Evolutionary conservation across 2,329 filamentous ascomycete species (phyloP), one percentile per base, ranked within the genome.

Genomic region (Monilinia fructigena): DNA sequence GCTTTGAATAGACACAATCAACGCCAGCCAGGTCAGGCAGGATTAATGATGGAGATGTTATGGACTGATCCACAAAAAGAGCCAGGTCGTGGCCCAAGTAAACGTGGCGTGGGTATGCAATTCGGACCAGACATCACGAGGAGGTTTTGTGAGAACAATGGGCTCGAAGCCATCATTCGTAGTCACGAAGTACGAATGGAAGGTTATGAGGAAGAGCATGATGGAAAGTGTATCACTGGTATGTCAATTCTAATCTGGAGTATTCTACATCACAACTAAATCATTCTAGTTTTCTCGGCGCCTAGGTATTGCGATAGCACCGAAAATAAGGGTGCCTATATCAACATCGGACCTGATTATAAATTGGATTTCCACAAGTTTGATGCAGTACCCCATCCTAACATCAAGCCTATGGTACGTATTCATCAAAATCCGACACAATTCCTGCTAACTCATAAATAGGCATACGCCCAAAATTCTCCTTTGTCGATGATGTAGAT

Each of bases 1-100:
- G 96, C 96, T 80, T 82, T 98, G 67, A 89, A 98, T 79, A 85
- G 94, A 71, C 93, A 97, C 80, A 88, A 86, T 77, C 95, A 98
- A 79, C 86, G 92, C 69, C 94, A 98, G 75, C 94, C 95, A 3
- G 95, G 95, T 42, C 95, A 99, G 78, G 82, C 90, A 59, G 95
- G 95, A 18, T 81, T 99, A 74, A 99, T 99, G 95, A 99, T 99
- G 95, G 95, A 99, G 80, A 99, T 99, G 95, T 85, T 99, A 56
- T 99, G 95, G 95, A 98, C 95, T 0, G 95, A 99, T 76, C 95
- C 95, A 3, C 95, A 99, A 78, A 85, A 90, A 0, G 84, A 88
- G 72, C 88, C 90, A 38, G 95, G 95, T 63, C 88, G 95, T 72
- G 92, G 93, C 11, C 95, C 95, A 55, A 97, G 93, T 82, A 99